phyloP scores from a whole-genome alignment of 192 early-diverging fungal genomes.

The Dispira parvispora region DNA sequence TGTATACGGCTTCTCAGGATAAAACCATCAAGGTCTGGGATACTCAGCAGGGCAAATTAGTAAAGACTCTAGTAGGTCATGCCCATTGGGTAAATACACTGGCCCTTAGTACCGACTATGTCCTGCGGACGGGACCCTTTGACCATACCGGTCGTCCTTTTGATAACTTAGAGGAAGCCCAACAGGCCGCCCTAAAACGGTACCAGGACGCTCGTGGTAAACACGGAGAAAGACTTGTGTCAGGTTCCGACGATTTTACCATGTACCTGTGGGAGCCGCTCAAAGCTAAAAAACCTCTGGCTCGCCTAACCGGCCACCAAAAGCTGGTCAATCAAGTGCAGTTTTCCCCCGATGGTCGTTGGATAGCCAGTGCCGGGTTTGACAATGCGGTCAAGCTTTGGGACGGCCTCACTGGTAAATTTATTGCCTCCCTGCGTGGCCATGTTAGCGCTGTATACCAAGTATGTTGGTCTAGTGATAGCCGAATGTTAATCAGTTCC shows the following conservation, averaged over 20 bases:
- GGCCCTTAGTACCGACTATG: conserved; percentile 80
- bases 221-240: conserved; percentile 66
- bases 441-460: conserved; percentile 96
- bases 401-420: conserved; percentile 82
- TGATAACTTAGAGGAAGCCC: conserved; percentile 44
- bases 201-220: conserved; percentile 54
- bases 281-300: conserved; percentile 59
- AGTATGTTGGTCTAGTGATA: conserved; percentile 86
- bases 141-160: conserved; percentile 65
- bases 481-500: conserved; percentile 74
- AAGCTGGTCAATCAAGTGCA: conserved; percentile 87
- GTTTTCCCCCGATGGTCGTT: conserved; percentile 83
- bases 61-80: conserved; percentile 75
- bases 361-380: conserved; percentile 83
- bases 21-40: conserved; percentile 96
- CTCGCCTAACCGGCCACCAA: conserved; percentile 84
- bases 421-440: conserved; percentile 79
- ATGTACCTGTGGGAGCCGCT: conserved; percentile 90
- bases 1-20: conserved; percentile 86
- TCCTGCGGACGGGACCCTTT: conserved; percentile 73
- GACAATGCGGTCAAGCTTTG: conserved; percentile 97
- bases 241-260: conserved; percentile 94
- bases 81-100: conserved; percentile 96
- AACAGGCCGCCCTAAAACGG: conserved; percentile 53
- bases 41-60: conserved; percentile 56